Evolutionary conservation across 2,329 filamentous ascomycete species (phyloP).

Genomic region (Phyllosticta citrichinensis): DNA sequence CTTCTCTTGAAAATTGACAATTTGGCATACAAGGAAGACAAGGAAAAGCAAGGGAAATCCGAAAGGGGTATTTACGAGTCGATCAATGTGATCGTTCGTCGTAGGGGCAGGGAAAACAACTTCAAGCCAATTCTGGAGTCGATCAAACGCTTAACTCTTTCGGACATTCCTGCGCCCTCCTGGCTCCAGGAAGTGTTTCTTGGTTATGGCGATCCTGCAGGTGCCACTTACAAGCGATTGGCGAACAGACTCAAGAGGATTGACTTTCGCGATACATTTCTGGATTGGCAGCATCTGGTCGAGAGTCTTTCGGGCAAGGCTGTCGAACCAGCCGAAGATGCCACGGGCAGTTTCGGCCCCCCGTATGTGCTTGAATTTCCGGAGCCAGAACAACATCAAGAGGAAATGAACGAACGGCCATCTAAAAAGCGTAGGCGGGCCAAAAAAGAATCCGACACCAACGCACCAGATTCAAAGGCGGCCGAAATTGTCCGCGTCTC

Average conservation of each 20-base stretch:
- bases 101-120: conserved; percentile 86
- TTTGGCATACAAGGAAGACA: conserved; percentile 66
- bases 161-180: conserved; percentile 72
- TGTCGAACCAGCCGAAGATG: conserved; percentile 66
- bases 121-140: conserved; percentile 91
- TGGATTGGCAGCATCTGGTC: conserved; percentile 89
- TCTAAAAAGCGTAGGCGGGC: conserved; percentile 47
- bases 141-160: conserved; percentile 74
- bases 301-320: conserved; percentile 83
- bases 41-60: conserved; percentile 52
- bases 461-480: conserved; percentile 18
- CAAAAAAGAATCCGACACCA: conserved; percentile 18
- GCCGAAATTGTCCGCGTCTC: conserved; percentile 68
- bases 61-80: conserved; percentile 70
- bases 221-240: conserved; percentile 76
- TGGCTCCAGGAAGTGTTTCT: conserved; percentile 97
- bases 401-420: conserved; percentile 35
- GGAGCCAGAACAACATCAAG: conserved; percentile 16
- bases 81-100: conserved; percentile 77
- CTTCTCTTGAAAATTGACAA: conserved; percentile 76
- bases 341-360: conserved; percentile 65
- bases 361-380: conserved; percentile 73
- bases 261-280: conserved; percentile 88
- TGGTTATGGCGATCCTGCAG: conserved; percentile 88
- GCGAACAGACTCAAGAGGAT: conserved; percentile 67